Percentiles rank a stretch among this genome's conserved stretches.
Evolutionary conservation across 2,329 filamentous ascomycete genomes (phyloP).

Genomic region (Aspergillus chevalieri): DNA sequence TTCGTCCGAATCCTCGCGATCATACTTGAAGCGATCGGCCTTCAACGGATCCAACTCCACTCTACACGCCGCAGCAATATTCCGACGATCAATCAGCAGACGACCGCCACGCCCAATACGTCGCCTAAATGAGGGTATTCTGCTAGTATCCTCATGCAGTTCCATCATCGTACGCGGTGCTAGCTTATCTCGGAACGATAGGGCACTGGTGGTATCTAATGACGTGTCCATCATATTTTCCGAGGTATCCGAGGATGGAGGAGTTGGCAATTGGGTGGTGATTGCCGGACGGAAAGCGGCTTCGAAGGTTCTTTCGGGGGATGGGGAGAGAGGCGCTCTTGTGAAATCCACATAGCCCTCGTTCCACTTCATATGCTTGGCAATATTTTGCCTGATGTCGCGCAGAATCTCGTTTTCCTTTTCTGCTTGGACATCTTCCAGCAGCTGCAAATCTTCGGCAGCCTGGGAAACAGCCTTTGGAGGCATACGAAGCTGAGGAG

Average conservation of each 20-base stretch:
- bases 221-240: constrained; percentile 36
- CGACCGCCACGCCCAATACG: constrained; percentile 79
- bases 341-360: constrained; percentile 83
- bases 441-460: constrained; percentile 70
- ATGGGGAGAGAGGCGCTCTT: constrained; percentile 73
- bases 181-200: constrained; percentile 33
- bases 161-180: constrained; percentile 39
- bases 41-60: constrained; percentile 43
- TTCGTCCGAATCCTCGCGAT: constrained; percentile 76
- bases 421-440: constrained; percentile 72
- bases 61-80: constrained; percentile 52
- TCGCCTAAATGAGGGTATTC: constrained; percentile 66
- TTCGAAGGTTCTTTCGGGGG: constrained; percentile 58
- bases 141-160: constrained; percentile 38
- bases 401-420: constrained; percentile 73
- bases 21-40: constrained; percentile 76
- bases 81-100: constrained; percentile 80
- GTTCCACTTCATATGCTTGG: constrained; percentile 89
- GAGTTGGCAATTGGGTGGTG: constrained; percentile 59
- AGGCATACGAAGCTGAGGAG: constrained; percentile 62
- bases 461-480: constrained; percentile 65
- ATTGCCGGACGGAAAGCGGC: constrained; percentile 61
- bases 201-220: constrained; percentile 27
- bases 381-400: constrained; percentile 80
- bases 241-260: constrained; percentile 44